Conservation (phyloP, 2,329 filamentous ascomycete species). For the Fusarium sp. region DNA sequence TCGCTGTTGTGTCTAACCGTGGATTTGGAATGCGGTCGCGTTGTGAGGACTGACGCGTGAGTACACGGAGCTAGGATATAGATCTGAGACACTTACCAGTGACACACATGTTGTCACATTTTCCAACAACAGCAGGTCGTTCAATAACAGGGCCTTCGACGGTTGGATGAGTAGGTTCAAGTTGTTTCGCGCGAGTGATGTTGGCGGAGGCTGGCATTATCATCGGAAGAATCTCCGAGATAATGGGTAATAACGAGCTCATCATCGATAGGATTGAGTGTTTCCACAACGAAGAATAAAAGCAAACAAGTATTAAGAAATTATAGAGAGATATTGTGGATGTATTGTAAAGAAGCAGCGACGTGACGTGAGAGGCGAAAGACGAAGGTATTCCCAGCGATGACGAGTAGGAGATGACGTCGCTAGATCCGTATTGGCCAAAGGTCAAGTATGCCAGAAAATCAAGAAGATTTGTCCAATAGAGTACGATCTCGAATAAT, state of each 20-base stretch:
- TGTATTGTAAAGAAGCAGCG: background rate
- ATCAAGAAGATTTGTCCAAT: background rate
- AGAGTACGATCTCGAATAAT: background rate
- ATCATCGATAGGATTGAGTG: conserved; percentile 47
- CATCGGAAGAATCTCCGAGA: conserved; percentile 70
- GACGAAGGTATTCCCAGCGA: conserved; percentile 19
- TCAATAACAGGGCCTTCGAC: conserved; percentile 49
- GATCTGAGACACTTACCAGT: conserved; percentile 60
- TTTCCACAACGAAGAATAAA: background rate
- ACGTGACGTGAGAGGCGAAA: conserved; percentile 27
- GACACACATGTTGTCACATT: conserved; percentile 74
- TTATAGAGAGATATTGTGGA: background rate
- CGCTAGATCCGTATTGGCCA: background rate
- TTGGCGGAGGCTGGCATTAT: conserved; percentile 68
- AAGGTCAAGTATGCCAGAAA: background rate
- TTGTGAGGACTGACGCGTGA: conserved; percentile 64
- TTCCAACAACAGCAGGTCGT: conserved; percentile 69
- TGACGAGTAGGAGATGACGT: conserved; percentile 28
- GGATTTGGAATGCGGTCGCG: conserved; percentile 70
- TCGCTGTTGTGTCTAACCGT: conserved; percentile 76
- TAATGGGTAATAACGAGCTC: conserved; percentile 65
- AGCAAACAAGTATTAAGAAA: no score
- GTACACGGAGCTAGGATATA: background rate
- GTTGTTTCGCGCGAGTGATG: conserved; percentile 62
- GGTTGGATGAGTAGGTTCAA: conserved; percentile 52